These are phyloP conservation scores for Avena sativa DNA, from an alignment of 176 grass and related monocot species.

Conservation along the genomic window DNA sequence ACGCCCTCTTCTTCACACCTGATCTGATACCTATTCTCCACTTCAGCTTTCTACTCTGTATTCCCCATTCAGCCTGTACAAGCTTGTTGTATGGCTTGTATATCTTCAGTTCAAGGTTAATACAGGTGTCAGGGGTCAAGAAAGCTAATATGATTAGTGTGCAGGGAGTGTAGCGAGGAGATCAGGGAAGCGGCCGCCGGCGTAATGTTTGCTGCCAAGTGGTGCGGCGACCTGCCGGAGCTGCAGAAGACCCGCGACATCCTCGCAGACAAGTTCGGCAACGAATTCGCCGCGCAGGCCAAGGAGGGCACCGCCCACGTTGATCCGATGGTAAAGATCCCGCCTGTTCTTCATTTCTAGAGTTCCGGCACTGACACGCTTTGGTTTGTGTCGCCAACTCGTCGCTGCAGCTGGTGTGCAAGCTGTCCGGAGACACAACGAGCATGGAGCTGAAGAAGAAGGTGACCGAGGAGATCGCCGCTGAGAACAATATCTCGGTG, in stretches of 20 bases:
- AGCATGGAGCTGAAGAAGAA: constrained; percentile 53
- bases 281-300: constrained; percentile 7
- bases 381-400: not conserved
- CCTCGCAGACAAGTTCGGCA: constrained; percentile 50
- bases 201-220: constrained; percentile 49
- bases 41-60: not conserved
- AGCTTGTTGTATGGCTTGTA: not conserved
- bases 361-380: not conserved
- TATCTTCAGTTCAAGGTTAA: not conserved
- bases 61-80: not conserved
- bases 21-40: constrained; percentile 4
- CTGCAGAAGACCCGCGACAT: constrained; percentile 39
- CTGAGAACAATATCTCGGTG: constrained; percentile 42
- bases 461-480: constrained; percentile 41
- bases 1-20: not conserved
- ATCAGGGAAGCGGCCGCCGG: constrained; percentile 42
- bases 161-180: constrained; percentile 43
- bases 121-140: not conserved
- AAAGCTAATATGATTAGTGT: not conserved
- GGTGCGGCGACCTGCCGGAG: constrained; percentile 56
- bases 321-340: constrained; percentile 34
- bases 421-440: constrained; percentile 40
- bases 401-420: constrained; percentile 50
- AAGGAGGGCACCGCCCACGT: constrained; percentile 32
- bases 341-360: not conserved